Evolutionary conservation across 495 filamentous ascomycete species (phyloP), one percentile per base, ranked within the genome.

Genomic region (Lasiosphaeria ovina): DNA sequence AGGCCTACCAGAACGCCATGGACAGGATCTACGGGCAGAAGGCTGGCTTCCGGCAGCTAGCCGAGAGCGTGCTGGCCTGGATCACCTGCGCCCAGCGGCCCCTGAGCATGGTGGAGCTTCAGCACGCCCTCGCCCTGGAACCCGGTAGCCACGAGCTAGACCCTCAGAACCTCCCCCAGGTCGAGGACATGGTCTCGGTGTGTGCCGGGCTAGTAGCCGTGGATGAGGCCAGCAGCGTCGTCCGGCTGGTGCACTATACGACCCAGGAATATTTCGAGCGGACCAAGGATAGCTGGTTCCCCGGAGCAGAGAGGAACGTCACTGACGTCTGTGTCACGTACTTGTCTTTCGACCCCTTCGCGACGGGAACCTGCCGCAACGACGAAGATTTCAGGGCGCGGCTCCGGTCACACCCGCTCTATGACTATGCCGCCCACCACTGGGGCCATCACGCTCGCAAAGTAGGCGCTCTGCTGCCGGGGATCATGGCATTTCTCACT

Each of bases 381-480:
- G 34, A 64, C 35, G 55, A 62, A 45, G 70, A 65, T 17, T 66
- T 76, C 31, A 47, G 69, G 51, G 31, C 47, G 5, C 63, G 73
- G 38, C 17, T 76, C 0, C 12, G 50, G 31, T 34, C 62, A 42
- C 53, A 80, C 63, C 59, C 36, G 3, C 67, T 84, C 12, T 74
- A 73, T 59, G 51, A 72, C 8, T 84, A 83, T 57, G 73, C 77
- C 1, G 61, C 74, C 11, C 36, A 48, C 14, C 62, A 80, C 55
- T 83, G 79, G 82, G 81, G 76, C 1, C 11, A 75, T 56, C 76
- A 81, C 71, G 71, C 72, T 59, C 59, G 63, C 8, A 11, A 54
- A 35, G 9, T 24, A 4, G 6, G 53, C 3, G 31, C 6, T 11
- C 12, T 31, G 1, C 6, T 12, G 14, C 31, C 17, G 24, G 54